Percentiles rank a stretch among this genome's conserved stretches.
Conservation (phyloP, 2,329 filamentous ascomycete species). For the Chaetomiaceae sp. region DNA sequence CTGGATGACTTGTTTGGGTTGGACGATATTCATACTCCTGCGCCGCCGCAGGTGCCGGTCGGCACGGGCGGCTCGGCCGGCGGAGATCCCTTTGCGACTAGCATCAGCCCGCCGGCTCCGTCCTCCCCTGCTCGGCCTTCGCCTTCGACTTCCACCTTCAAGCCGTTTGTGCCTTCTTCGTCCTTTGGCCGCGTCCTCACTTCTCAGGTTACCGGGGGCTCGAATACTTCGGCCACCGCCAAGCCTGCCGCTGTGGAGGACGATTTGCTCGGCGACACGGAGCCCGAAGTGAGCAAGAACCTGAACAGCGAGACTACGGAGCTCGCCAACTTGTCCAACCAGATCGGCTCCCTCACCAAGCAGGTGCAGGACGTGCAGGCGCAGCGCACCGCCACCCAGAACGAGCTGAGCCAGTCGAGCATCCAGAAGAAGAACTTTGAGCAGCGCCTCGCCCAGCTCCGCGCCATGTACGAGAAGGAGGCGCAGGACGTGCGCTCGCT, state of each 20-base stretch:
- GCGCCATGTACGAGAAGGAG: slow-evolving; percentile 88
- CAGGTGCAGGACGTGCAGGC: slow-evolving; percentile 92
- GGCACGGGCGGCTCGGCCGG: slow-evolving; percentile 69
- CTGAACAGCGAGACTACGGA: slow-evolving; percentile 86
- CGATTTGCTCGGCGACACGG: slow-evolving; percentile 85
- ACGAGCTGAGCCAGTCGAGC: slow-evolving; percentile 73
- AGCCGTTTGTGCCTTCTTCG: slow-evolving; percentile 87
- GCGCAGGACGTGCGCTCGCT: slow-evolving; percentile 78
- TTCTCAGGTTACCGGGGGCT: slow-evolving; percentile 68
- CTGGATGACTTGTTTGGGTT: slow-evolving; percentile 92
- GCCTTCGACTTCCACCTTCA: slow-evolving; percentile 58
- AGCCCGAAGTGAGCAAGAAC: slow-evolving; percentile 83
- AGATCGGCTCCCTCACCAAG: slow-evolving; percentile 83
- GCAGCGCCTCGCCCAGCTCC: slow-evolving; percentile 77
- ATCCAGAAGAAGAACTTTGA: slow-evolving; percentile 94
- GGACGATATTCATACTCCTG: slow-evolving; percentile 57
- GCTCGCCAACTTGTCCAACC: slow-evolving; percentile 91
- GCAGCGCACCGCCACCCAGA: slow-evolving; percentile 74
- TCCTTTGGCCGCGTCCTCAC: slow-evolving; percentile 83
- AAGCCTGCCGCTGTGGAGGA: slow-evolving; percentile 48
- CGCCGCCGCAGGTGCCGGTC: slow-evolving; percentile 55
- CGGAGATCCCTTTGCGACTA: slow-evolving; percentile 59
- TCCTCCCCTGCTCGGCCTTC: slow-evolving; percentile 53
- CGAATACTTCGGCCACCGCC: slow-evolving; percentile 41
- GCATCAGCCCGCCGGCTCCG: slow-evolving; percentile 42